phyloP scores from a whole-genome alignment of 306 rosid species.

The Vigna angularis region DNA sequence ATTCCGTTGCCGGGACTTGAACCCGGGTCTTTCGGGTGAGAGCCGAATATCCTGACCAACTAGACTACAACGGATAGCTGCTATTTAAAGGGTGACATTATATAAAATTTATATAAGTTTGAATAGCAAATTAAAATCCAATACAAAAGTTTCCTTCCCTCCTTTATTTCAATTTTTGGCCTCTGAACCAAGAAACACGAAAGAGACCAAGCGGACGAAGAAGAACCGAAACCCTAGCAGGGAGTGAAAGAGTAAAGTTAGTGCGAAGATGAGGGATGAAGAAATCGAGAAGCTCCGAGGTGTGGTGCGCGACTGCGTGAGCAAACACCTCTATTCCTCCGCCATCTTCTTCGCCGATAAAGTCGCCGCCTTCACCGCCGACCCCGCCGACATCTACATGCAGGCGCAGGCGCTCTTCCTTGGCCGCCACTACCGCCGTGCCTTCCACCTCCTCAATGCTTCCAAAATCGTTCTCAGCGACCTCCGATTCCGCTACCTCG shows the following conservation, averaged over 20 bases:
- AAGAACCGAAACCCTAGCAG: conserved; percentile 16
- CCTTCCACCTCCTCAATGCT: conserved; percentile 92
- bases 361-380: conserved; percentile 86
- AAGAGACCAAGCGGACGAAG: neutral
- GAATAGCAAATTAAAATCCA: neutral
- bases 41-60: neutral
- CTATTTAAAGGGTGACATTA: no score
- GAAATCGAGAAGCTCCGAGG: conserved; percentile 94
- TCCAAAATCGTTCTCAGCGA: conserved; percentile 88
- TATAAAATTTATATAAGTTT: no score
- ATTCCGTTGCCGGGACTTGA: neutral
- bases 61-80: neutral
- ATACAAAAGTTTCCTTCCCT: neutral
- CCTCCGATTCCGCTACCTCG: conserved; percentile 95
- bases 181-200: neutral
- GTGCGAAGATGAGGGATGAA: conserved; percentile 71
- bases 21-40: neutral
- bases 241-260: neutral
- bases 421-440: conserved; percentile 95
- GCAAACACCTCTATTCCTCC: conserved; percentile 91
- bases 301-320: conserved; percentile 89
- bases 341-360: conserved; percentile 98
- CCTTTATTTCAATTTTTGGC: neutral
- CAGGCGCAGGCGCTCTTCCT: conserved; percentile 96
- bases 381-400: conserved; percentile 96